Conservation (phyloP, 2,329 filamentous ascomycete genomes). For the Trichophyton benhamiae region DNA sequence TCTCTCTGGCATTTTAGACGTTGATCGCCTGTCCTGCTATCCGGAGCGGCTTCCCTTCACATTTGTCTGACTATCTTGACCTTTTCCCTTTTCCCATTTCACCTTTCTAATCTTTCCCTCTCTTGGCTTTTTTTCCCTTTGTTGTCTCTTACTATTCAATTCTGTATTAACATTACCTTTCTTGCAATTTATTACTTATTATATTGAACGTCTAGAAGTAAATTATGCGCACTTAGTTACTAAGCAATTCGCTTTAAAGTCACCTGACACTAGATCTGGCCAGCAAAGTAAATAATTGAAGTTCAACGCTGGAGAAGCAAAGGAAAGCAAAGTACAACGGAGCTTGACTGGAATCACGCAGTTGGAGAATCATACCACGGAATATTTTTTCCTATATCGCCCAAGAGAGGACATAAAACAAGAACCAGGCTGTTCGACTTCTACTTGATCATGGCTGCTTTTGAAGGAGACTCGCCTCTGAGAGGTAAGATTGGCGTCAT, state of each 20-base stretch:
- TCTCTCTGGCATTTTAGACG: not conserved
- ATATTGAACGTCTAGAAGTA: not conserved
- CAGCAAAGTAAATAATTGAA: too few relatives aligned
- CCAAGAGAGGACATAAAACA: not conserved
- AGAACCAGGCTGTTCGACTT: not conserved
- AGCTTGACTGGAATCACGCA: not conserved
- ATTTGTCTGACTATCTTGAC: not conserved
- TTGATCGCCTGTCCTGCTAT: not conserved
- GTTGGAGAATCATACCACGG: not conserved
- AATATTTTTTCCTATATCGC: not conserved
- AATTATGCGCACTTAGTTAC: not conserved
- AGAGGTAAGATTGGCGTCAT: not conserved
- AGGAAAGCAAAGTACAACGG: not conserved
- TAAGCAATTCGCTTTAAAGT: not conserved
- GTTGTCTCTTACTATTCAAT: not conserved
- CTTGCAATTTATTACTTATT: not conserved
- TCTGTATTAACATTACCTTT: not conserved
- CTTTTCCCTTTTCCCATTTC: not conserved
- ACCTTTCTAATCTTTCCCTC: not conserved
- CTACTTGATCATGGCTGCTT: not conserved
- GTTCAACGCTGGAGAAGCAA: not conserved
- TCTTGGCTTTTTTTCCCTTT: not conserved
- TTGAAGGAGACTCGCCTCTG: constrained; percentile 12
- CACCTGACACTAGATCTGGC: not conserved
- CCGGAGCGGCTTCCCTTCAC: not conserved